Evolutionary conservation across 495 filamentous ascomycete species (phyloP).

Genomic region (Talaromyces ruber): DNA sequence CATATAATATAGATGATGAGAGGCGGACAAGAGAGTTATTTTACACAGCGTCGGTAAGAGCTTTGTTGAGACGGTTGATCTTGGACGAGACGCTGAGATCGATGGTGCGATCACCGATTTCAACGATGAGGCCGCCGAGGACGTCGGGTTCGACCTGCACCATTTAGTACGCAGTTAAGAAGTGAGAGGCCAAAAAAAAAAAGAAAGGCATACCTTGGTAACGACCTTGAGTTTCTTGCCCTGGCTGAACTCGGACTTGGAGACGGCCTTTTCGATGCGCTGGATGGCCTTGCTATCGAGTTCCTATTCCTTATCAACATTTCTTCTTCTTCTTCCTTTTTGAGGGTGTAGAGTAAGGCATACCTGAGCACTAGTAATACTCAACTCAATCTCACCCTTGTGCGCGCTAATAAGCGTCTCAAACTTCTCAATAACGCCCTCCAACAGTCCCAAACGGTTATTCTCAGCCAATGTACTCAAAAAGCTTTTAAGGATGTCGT

Average conservation of each 20-base stretch:
- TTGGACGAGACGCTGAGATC: slow-evolving; percentile 92
- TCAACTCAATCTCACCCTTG: slow-evolving; percentile 86
- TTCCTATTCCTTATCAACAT: slow-evolving; percentile 31
- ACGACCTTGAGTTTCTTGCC: slow-evolving; percentile 97
- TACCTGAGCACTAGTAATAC: slow-evolving; percentile 84
- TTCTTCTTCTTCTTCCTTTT: background rate
- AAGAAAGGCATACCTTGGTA: slow-evolving; percentile 58
- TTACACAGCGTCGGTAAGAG: slow-evolving; percentile 92
- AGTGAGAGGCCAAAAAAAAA: background rate
- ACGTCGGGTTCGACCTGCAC: slow-evolving; percentile 85
- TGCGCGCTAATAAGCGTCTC: slow-evolving; percentile 75
- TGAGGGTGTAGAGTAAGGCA: slow-evolving; percentile 13
- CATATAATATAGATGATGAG: slow-evolving; percentile 8
- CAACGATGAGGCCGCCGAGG: slow-evolving; percentile 86
- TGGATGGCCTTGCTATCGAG: slow-evolving; percentile 77
- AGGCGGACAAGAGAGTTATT: slow-evolving; percentile 19
- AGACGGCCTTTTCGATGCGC: slow-evolving; percentile 78
- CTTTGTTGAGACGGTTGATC: slow-evolving; percentile 98
- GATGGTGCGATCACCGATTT: slow-evolving; percentile 96
- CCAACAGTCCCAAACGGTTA: slow-evolving; percentile 80
- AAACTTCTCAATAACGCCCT: slow-evolving; percentile 83
- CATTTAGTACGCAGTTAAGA: background rate
- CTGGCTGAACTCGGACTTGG: slow-evolving; percentile 82
- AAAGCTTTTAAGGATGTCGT: slow-evolving; percentile 88
- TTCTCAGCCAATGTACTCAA: slow-evolving; percentile 83